These are phyloP conservation scores for Cytospora piceae DNA, from an alignment of 2,329 filamentous ascomycete genomes.

Conservation along the genomic window DNA sequence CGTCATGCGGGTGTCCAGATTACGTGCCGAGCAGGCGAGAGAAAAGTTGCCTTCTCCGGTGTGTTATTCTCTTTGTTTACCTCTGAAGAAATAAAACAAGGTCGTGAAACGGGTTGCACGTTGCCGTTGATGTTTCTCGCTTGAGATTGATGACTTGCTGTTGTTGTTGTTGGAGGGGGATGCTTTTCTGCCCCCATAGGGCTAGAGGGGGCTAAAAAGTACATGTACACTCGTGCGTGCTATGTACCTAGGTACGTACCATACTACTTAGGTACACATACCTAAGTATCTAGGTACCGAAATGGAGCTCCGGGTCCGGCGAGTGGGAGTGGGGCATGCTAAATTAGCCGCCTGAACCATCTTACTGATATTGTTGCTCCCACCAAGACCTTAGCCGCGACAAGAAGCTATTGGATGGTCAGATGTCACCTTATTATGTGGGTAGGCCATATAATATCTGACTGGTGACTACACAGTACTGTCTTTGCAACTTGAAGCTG, in stretches of 20 bases:
- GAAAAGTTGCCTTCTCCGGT: background rate
- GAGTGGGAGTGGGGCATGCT: background rate
- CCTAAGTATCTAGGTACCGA: background rate
- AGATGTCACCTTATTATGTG: background rate
- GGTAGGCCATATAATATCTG: background rate
- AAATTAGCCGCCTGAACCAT: conserved; percentile 7
- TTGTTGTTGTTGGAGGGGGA: background rate
- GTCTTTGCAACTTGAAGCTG: background rate
- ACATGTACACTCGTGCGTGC: background rate
- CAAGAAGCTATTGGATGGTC: background rate
- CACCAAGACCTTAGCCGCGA: background rate
- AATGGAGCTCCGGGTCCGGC: background rate
- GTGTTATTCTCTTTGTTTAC: background rate
- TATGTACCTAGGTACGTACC: background rate
- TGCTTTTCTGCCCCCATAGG: conserved; percentile 14
- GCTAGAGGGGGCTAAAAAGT: conserved; percentile 10
- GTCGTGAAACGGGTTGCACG: background rate
- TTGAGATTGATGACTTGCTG: background rate
- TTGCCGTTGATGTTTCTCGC: background rate
- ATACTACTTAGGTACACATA: background rate
- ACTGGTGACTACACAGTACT: too few species aligned
- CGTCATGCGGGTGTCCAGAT: conserved; percentile 7
- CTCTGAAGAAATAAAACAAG: background rate
- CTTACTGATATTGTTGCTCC: conserved; percentile 14
- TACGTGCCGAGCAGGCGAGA: background rate